Percentiles rank a stretch among this genome's conserved stretches.
phyloP scores from a whole-genome alignment of 31 red algal genomes.

The Odonthalia washingtoniensis region DNA sequence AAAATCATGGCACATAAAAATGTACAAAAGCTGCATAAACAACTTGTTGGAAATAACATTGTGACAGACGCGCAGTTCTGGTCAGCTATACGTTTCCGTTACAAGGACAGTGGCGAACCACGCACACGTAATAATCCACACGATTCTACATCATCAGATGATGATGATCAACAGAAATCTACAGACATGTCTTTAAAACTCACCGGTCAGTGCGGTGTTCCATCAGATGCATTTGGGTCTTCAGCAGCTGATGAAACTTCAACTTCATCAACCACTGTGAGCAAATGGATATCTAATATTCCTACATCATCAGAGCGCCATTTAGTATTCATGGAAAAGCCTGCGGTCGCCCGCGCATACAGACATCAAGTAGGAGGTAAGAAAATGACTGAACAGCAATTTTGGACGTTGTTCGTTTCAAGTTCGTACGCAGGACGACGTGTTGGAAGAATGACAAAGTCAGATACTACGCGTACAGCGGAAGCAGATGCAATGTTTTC shows the following conservation, averaged over 20 bases:
- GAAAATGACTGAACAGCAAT: constrained; percentile 40
- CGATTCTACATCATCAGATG: constrained; percentile 14
- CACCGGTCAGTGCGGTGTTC: constrained; percentile 13
- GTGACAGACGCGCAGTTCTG: constrained; percentile 62
- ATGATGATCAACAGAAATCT: too few species aligned
- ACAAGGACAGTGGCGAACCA: constrained; percentile 54
- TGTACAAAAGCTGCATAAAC: constrained; percentile 48
- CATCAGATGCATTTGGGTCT: constrained; percentile 34
- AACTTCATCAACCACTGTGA: not conserved
- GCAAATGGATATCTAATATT: constrained; percentile 22
- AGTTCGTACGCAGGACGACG: constrained; percentile 36
- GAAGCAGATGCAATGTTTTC: constrained; percentile 72
- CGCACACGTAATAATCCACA: not conserved
- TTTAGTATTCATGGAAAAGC: constrained; percentile 52
- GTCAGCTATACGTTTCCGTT: constrained; percentile 59
- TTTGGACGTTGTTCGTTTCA: constrained; percentile 45
- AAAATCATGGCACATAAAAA: constrained; percentile 50
- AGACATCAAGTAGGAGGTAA: constrained; percentile 12
- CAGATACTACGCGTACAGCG: constrained; percentile 34
- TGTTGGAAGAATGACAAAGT: constrained; percentile 25
- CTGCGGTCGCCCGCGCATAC: constrained; percentile 44
- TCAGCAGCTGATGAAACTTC: not conserved
- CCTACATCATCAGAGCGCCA: constrained; percentile 56
- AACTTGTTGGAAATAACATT: constrained; percentile 30
- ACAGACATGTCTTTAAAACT: too few species aligned